phyloP scores from a whole-genome alignment of 2,329 filamentous ascomycete genomes.

The Colletotrichum tabaci region DNA sequence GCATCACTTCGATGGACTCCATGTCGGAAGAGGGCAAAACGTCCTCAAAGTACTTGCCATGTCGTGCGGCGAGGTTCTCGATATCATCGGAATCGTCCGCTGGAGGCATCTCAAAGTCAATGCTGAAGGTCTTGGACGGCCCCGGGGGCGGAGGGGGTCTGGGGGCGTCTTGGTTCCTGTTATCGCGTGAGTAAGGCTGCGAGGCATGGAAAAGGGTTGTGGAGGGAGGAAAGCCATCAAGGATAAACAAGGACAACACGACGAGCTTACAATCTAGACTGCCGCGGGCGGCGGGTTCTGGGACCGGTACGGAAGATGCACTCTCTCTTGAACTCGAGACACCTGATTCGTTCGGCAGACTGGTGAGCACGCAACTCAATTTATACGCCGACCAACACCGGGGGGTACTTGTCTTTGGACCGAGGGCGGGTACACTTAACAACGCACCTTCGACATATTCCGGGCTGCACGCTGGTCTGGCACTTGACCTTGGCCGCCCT shows the following conservation, averaged over 20 bases:
- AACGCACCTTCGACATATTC: conserved; percentile 66
- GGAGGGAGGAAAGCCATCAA: not conserved
- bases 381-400: conserved; percentile 34
- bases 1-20: conserved; percentile 37
- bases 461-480: conserved; percentile 61
- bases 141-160: conserved; percentile 52
- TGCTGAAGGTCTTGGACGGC: conserved; percentile 66
- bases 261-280: conserved; percentile 58
- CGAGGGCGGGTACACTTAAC: conserved; percentile 2
- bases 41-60: conserved; percentile 59
- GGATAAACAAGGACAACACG: not conserved
- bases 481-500: conserved; percentile 69
- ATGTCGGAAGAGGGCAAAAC: conserved; percentile 52
- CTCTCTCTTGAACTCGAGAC: conserved; percentile 67
- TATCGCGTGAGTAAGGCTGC: conserved; percentile 43
- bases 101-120: conserved; percentile 64
- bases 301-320: conserved; percentile 67
- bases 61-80: conserved; percentile 59
- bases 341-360: conserved; percentile 54
- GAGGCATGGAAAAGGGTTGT: not conserved
- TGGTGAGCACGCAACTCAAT: conserved; percentile 21
- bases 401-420: conserved; percentile 10
- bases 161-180: conserved; percentile 41
- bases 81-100: conserved; percentile 57
- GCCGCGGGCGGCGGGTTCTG: conserved; percentile 63